Base-by-base conservation (phyloP, 768 basidiomycete species). In the Trametes elegans region DNA sequence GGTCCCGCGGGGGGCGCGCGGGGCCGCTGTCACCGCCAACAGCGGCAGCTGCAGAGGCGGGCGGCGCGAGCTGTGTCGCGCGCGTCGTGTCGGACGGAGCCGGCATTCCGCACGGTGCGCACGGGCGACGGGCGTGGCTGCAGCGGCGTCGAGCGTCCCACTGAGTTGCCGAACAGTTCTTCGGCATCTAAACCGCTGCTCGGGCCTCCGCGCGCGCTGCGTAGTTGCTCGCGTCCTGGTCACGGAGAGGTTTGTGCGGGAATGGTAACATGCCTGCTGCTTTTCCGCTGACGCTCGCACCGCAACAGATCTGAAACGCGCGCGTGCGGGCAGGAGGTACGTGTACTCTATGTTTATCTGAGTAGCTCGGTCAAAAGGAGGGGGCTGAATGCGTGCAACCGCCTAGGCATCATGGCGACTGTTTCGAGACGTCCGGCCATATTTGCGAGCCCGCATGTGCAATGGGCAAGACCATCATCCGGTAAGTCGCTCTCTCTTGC, bases 1-100 rank as follows among this genome's bases (percentile, higher is more conserved):
- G 45, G 45, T 46, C 45, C 45, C 45, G 45, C 45, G 45, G 45
- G n/a, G 29, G 6, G 8, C 45, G 14, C 10, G 43, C 43, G n/a
- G n/a, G 28, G 11, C 28, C 43, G 28, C 43, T 9, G 7, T 31
- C n/a, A n/a, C 8, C 18, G n/a, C n/a, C 21, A 19, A 14, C 28
- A 18, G 43, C 26, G 28, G n/a, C n/a, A 32, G 29, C 40, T 5
- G 21, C 21, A 24, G 10, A 21, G 21, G 21, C 40, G 40, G 8
- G 21, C 40, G 5, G 40, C 21, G 18, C 18, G 6, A n/a, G n/a
- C n/a, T n/a, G n/a, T n/a, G n/a, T n/a, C 14, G 11, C 40, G 19
- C 21, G 4, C 24, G 26, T 28, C 41, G 41, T 27, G 14, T 27
- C 45, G 45, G 45, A 32, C 19, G 45, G n/a, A n/a, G n/a, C n/a